phyloP scores from a whole-genome alignment of 257 asterid genomes.

The Avicennia marina region DNA sequence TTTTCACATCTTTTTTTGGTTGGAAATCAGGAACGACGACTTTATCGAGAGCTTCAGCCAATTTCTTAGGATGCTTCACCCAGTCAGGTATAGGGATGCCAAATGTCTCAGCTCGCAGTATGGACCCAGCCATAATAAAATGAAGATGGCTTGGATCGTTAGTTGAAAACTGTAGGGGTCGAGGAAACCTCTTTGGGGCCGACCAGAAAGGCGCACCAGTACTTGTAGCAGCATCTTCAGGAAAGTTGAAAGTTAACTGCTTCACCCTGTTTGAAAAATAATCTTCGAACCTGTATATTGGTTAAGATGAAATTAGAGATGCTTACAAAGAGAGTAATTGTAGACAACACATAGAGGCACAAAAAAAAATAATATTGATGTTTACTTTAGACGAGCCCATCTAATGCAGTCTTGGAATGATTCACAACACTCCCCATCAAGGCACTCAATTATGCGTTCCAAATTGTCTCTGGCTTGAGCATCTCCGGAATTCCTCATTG shows the following conservation, averaged over 20 bases:
- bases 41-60: slow-evolving; percentile 61
- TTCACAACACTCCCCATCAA: slow-evolving; percentile 67
- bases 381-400: slow-evolving; percentile 85
- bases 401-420: slow-evolving; percentile 75
- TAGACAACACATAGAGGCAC: neutral
- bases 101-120: slow-evolving; percentile 77
- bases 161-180: slow-evolving; percentile 58
- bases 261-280: slow-evolving; percentile 73
- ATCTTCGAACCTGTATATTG: slow-evolving; percentile 71
- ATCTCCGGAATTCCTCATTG: slow-evolving; percentile 81
- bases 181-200: slow-evolving; percentile 90
- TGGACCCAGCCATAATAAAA: slow-evolving; percentile 70
- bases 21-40: slow-evolving; percentile 64
- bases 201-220: slow-evolving; percentile 95
- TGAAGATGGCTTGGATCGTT: slow-evolving; percentile 84
- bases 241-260: slow-evolving; percentile 81
- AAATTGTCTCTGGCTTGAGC: slow-evolving; percentile 91
- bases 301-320: slow-evolving; percentile 12
- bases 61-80: slow-evolving; percentile 66
- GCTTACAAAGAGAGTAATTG: neutral
- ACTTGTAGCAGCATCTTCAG: slow-evolving; percentile 87
- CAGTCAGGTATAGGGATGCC: slow-evolving; percentile 81
- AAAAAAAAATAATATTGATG: slow-evolving; percentile 4
- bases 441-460: slow-evolving; percentile 82
- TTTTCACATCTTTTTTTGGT: slow-evolving; percentile 63